These are phyloP conservation scores for Plectosphaerella cucumerina DNA, from an alignment of 2,329 filamentous ascomycete species.

Conservation along the genomic window DNA sequence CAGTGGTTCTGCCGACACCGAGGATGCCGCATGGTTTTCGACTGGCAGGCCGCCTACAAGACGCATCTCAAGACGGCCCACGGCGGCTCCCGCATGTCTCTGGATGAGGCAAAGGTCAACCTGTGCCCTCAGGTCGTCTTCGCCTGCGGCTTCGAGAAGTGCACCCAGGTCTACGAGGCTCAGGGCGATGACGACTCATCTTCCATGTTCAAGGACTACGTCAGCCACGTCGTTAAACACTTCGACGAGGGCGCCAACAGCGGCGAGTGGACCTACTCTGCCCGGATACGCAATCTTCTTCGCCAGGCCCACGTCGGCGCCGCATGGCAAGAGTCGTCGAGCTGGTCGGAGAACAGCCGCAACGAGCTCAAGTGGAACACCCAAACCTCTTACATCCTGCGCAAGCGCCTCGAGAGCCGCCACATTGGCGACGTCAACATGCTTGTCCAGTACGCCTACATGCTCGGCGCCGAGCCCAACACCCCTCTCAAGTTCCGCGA, in stretches of 20 bases:
- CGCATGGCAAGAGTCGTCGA: slow-evolving; percentile 29
- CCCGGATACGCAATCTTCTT: slow-evolving; percentile 39
- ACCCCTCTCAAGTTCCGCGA: slow-evolving; percentile 21
- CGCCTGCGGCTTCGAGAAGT: slow-evolving; percentile 43
- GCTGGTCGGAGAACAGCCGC: slow-evolving; percentile 15
- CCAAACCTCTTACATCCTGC: slow-evolving; percentile 33
- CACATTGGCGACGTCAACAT: slow-evolving; percentile 35
- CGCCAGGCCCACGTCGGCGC: slow-evolving; percentile 30
- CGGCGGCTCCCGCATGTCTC: slow-evolving; percentile 33
- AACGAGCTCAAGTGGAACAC: slow-evolving; percentile 35
- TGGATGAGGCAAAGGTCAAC: slow-evolving; percentile 36
- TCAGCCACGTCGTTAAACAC: slow-evolving; percentile 42
- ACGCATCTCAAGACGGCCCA: slow-evolving; percentile 40
- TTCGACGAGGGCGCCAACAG: slow-evolving; percentile 36
- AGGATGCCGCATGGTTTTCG: slow-evolving; percentile 39
- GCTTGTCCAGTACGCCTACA: slow-evolving; percentile 33
- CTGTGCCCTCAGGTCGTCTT: slow-evolving; percentile 43
- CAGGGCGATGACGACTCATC: slow-evolving; percentile 31
- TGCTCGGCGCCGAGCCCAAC: slow-evolving; percentile 28
- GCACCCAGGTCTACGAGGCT: slow-evolving; percentile 38
- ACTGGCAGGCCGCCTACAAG: slow-evolving; percentile 44
- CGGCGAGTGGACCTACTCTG: slow-evolving; percentile 39
- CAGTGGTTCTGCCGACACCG: slow-evolving; percentile 41
- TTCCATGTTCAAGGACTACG: slow-evolving; percentile 38
- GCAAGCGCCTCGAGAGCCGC: slow-evolving; percentile 40